Evolutionary conservation across 2,329 filamentous ascomycete genomes (phyloP), one percentile per base, ranked within the genome.

Genomic region (Magnaporthiopsis rhizophila): DNA sequence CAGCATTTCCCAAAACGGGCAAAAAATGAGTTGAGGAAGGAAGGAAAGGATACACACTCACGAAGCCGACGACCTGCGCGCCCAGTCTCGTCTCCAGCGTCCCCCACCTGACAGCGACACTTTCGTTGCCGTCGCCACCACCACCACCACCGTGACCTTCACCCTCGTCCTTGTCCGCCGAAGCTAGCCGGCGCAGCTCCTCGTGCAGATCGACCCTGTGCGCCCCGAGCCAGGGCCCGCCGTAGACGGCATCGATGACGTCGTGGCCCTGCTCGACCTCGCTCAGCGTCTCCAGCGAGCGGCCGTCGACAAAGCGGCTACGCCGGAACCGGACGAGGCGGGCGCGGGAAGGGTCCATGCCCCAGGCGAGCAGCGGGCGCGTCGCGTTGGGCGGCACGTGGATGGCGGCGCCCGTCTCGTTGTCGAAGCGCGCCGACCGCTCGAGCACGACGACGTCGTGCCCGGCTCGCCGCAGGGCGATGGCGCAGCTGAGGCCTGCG

Each of bases 391-490:
- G 72, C 1, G 74, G 72, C 12, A 76, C 67, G 26, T 73, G 69
- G 45, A 75, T 74, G 9, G 73, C 73, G 6, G 73, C 74, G 21
- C 75, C 75, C 15, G 75, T 73, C 66, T 76, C 74, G 32, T 74
- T 72, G 60, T 72, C 71, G 64, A 76, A 70, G 3, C 67, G n/a
- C 36, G 45, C 67, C 0, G 76, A 78, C n/a, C 72, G 70, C 68
- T 79, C 77, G 66, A 74, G 76, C n/a, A 79, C 66, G 11, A 68
- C 65, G 28, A 76, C 72, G 6, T 50, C 8, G 66, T 76, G 75
- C 9, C 75, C 75, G 11, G 72, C 71, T 5, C 73, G 72, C 30
- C 74, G 72, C 36, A 76, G 71, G 1, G 74, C 68, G 50, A 74
- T 69, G 56, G 74, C 73, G 5, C 75, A 71, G 0, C 71, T 68